Conservation (phyloP, 2,329 filamentous ascomycete species). For the Curvularia sp. region DNA sequence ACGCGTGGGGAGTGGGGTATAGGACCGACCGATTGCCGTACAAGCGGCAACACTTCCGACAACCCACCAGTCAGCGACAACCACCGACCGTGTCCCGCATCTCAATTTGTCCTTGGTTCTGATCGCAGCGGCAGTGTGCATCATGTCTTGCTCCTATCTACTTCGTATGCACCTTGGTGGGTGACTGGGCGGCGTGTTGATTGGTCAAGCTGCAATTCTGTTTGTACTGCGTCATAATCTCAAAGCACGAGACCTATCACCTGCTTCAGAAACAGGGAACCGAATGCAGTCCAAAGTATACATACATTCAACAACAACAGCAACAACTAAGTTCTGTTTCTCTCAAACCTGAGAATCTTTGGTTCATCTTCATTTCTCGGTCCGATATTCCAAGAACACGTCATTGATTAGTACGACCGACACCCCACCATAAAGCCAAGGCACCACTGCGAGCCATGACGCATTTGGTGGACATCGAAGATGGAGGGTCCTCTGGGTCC, state of each 20-base stretch:
- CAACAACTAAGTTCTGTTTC: neutral
- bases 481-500: conserved; percentile 25
- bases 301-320: neutral
- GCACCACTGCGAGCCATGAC: conserved; percentile 23
- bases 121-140: conserved; percentile 2
- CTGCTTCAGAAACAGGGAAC: conserved; percentile 5
- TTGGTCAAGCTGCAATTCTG: conserved; percentile 3
- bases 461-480: conserved; percentile 32
- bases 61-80: conserved; percentile 5
- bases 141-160: neutral
- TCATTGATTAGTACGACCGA: conserved; percentile 7
- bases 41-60: conserved; percentile 6
- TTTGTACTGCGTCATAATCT: conserved; percentile 11
- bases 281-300: neutral
- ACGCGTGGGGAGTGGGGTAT: conserved; percentile 11
- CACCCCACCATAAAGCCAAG: neutral
- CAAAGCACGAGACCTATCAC: conserved; percentile 14
- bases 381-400: conserved; percentile 4
- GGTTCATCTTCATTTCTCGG: neutral
- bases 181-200: conserved; percentile 3
- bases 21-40: conserved; percentile 4
- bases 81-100: neutral
- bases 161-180: neutral
- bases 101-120: conserved; percentile 2
- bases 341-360: neutral